These are phyloP conservation scores for Chondrus crispus DNA, from an alignment of 23 red algal species.

Conservation along the genomic window DNA sequence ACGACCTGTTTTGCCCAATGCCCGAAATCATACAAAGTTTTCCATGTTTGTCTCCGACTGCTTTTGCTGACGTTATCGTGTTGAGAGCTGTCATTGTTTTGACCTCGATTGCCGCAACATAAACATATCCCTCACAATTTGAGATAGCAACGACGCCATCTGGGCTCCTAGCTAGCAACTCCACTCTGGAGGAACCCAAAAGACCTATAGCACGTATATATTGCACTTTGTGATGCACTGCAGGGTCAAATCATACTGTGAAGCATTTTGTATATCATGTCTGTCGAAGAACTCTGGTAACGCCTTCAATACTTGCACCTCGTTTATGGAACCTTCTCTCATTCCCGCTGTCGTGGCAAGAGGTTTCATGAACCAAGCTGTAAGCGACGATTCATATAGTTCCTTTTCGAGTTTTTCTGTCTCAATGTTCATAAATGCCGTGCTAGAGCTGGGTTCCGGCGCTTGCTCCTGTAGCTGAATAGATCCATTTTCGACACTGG, in stretches of 20 bases:
- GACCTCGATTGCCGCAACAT: background rate
- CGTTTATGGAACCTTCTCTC: background rate
- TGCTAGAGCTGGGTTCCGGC: background rate
- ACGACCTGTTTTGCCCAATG: background rate
- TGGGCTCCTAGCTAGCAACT: background rate
- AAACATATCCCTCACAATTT: background rate
- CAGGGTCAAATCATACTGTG: background rate
- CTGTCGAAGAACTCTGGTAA: conserved; percentile 2
- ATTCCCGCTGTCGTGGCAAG: background rate
- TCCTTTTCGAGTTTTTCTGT: too few species aligned
- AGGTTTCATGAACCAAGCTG: conserved; percentile 30
- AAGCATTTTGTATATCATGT: background rate
- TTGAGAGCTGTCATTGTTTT: conserved; percentile 4
- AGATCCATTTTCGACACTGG: background rate
- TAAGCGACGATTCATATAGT: background rate
- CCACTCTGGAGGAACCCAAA: background rate
- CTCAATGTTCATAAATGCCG: background rate
- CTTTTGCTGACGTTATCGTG: background rate
- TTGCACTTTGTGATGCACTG: background rate
- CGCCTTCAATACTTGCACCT: background rate
- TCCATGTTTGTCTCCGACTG: background rate
- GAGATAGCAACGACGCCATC: background rate
- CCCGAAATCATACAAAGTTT: background rate
- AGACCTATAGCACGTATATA: background rate
- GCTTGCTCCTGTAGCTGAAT: background rate